phyloP scores from a whole-genome alignment of 2,329 filamentous ascomycete species.

The Fusarium siculi region DNA sequence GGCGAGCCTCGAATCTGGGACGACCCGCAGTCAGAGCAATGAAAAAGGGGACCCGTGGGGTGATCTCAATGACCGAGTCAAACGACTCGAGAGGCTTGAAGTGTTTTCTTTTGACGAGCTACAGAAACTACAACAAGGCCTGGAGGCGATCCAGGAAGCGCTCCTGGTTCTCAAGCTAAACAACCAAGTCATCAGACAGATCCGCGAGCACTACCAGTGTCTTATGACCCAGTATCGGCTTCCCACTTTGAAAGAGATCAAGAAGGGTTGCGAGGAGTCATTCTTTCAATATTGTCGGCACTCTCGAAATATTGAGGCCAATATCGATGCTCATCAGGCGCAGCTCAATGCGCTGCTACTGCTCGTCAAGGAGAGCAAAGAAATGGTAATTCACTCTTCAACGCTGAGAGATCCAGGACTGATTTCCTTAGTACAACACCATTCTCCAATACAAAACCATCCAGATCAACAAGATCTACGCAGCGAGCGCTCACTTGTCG shows the following conservation, averaged over 20 bases:
- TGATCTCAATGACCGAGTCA: background rate
- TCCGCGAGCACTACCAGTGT: slow-evolving; percentile 22
- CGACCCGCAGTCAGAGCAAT: background rate
- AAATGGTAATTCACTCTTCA: background rate
- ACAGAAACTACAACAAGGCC: background rate
- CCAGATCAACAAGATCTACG: slow-evolving; percentile 25
- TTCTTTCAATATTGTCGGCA: background rate
- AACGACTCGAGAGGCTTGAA: background rate
- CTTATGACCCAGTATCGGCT: slow-evolving; percentile 4
- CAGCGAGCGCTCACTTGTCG: slow-evolving; percentile 17
- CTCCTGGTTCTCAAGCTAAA: slow-evolving; percentile 26
- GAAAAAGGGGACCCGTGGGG: background rate
- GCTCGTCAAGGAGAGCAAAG: slow-evolving; percentile 17
- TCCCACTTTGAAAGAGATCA: background rate
- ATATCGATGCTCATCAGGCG: background rate
- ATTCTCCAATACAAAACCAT: slow-evolving; percentile 26
- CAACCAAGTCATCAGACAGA: slow-evolving; percentile 14
- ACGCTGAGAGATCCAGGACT: background rate
- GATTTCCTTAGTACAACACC: slow-evolving; percentile 6
- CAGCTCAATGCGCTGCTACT: slow-evolving; percentile 17
- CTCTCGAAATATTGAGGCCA: background rate
- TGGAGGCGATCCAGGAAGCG: slow-evolving; percentile 20
- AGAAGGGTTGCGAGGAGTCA: background rate
- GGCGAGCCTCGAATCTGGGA: background rate
- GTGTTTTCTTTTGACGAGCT: slow-evolving; percentile 12